Evolutionary conservation across 305 asterid species (phyloP).

Genomic region (Fraxinus albicans): DNA sequence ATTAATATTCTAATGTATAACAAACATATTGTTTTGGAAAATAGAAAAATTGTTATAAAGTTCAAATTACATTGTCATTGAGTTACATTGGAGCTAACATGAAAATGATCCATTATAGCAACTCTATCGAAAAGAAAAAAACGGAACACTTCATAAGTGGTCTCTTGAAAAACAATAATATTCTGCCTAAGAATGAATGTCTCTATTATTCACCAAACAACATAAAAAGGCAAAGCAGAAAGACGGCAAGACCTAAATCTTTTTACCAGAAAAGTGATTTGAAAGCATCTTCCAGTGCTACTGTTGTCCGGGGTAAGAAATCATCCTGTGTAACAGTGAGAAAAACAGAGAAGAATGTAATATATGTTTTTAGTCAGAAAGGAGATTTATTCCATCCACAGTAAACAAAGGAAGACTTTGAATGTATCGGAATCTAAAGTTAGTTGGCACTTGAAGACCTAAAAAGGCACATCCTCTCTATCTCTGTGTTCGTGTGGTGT

Average conservation of each 20-base stretch:
- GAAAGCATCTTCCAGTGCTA: conserved; percentile 74
- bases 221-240: conserved; percentile 24
- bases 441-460: not conserved
- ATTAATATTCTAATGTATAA: not conserved
- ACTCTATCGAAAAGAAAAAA: not conserved
- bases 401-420: not conserved
- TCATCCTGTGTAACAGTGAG: conserved; percentile 66
- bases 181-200: not conserved
- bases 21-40: not conserved
- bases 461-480: not conserved
- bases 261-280: conserved; percentile 95
- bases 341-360: not conserved
- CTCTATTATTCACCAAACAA: not conserved
- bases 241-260: conserved; percentile 56
- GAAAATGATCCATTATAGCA: not conserved
- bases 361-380: not conserved
- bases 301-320: conserved; percentile 97
- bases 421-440: not conserved
- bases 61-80: not conserved
- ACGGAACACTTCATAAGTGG: not conserved
- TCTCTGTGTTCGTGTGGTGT: not conserved
- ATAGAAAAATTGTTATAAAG: not conserved
- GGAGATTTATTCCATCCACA: not conserved
- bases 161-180: not conserved
- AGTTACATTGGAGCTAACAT: not conserved